Percentiles rank a stretch among this genome's conserved stretches.
Evolutionary conservation across 2,329 filamentous ascomycete genomes (phyloP).

Genomic region (Lecanicillium sp.): DNA sequence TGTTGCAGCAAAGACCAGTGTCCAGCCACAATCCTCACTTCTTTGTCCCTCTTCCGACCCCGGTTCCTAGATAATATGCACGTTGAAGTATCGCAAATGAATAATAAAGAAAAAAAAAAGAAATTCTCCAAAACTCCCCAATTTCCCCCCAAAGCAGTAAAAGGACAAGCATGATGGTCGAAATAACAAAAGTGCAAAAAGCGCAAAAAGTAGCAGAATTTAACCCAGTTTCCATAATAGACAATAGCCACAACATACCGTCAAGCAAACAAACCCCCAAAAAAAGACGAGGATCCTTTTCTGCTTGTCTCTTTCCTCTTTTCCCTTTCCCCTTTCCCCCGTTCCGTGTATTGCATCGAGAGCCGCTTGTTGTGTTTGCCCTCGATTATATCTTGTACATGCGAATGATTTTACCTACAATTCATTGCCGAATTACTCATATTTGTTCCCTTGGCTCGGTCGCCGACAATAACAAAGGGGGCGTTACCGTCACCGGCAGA

Average conservation of each 20-base stretch:
- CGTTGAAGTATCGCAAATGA: conserved; percentile 7
- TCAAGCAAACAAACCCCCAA: not conserved
- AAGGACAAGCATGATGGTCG: too few relatives aligned
- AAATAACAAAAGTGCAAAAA: not conserved
- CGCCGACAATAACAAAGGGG: too few relatives aligned
- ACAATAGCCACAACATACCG: too few relatives aligned
- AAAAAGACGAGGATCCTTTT: not conserved
- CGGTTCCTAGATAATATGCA: too few relatives aligned
- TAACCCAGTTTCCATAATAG: not conserved
- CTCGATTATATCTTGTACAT: not conserved
- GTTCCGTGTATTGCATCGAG: not conserved
- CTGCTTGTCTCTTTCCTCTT: not conserved
- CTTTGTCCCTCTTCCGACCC: too few relatives aligned
- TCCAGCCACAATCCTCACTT: too few relatives aligned
- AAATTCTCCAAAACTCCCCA: conserved; percentile 8
- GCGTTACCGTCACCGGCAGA: not conserved
- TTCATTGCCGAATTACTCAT: not conserved
- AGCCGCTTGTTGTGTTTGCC: too few relatives aligned
- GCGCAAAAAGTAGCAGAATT: too few relatives aligned
- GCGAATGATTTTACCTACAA: not conserved
- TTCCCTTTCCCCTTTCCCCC: not conserved
- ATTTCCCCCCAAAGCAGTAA: not conserved
- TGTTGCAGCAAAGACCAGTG: too few relatives aligned
- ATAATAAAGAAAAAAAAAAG: too few relatives aligned
- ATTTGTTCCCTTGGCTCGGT: too few relatives aligned